Evolutionary conservation across 805 yeast genomes (phyloP), one percentile per base, ranked within the genome.

Genomic region (Henningerozyma blattae): DNA sequence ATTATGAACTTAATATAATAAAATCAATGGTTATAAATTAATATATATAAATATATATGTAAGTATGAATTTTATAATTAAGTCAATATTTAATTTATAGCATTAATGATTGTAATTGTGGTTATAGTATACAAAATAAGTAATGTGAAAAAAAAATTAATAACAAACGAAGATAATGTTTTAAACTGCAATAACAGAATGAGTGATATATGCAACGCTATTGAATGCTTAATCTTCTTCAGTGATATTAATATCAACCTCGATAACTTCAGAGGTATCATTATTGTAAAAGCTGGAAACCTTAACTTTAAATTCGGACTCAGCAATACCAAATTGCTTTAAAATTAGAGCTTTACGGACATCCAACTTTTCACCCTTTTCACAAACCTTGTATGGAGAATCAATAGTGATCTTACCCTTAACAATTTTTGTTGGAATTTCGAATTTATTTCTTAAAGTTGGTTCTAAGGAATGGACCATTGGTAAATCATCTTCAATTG

Each of bases 381-480:
- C 66, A 61, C 94, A 84, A 26, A 93, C 95, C 31, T 68, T 68
- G 60, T 72, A 84, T 27, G 91, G 91, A 45, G 75, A 74, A 15
- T 72, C 74, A 32, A 91, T 64, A 38, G 71, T 67, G 44, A 91
- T 79, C 57, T 89, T 89, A 57, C 99, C 99, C 34, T 77, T 69
- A 52, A 80, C 81, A 44, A 91, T 81, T 53, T 75, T 78, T 4
- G 97, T 87, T 46, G 98, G 97, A 47, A 91, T 73, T 54, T 89
- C 87, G 45, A 76, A 76, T 54, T 81, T 81, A 59, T 76, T 82
- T 67, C 98, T 80, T 52, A 91, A 60, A 27, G 94, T 84, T 50
- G 86, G 84, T 61, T 91, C 98, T 62, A 93, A 70, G 5, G 97
- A 85, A 56, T 91, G 98, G 10, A 93, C 79, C 82, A 91, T 77